Evolutionary conservation across 2,329 filamentous ascomycete genomes (phyloP).

Genomic region (Verticillium zaregamsianum): DNA sequence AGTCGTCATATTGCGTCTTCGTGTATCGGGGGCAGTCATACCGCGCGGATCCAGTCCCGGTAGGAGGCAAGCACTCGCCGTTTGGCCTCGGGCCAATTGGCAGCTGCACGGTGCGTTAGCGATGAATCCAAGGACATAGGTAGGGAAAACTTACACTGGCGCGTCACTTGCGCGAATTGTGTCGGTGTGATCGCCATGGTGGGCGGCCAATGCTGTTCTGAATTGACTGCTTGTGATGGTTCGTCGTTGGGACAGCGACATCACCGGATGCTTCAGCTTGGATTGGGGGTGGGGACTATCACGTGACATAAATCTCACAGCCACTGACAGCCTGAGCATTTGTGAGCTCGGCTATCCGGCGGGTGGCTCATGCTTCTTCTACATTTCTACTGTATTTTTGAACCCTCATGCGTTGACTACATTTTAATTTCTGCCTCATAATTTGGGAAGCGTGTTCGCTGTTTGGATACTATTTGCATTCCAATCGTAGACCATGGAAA

Average conservation of each 20-base stretch:
- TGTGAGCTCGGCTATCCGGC: background rate
- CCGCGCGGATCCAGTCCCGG: conserved; percentile 92
- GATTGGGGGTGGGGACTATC: conserved; percentile 11
- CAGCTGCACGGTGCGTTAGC: conserved; percentile 55
- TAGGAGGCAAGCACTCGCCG: conserved; percentile 83
- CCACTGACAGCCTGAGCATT: background rate
- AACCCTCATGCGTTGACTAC: too few relatives aligned
- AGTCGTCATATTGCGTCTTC: background rate
- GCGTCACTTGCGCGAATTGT: conserved; percentile 78
- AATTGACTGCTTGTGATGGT: conserved; percentile 23
- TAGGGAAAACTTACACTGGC: conserved; percentile 59
- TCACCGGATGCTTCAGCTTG: conserved; percentile 8
- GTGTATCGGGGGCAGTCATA: conserved; percentile 49
- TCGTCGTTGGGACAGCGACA: conserved; percentile 22
- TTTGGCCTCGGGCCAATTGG: conserved; percentile 86
- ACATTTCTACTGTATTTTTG: too few relatives aligned
- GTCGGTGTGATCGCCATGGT: conserved; percentile 88
- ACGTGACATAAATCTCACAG: conserved; percentile 19
- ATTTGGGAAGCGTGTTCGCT: too few relatives aligned
- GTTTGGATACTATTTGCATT: too few relatives aligned
- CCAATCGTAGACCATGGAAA: too few relatives aligned
- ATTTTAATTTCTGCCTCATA: too few relatives aligned
- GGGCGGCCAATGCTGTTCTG: conserved; percentile 35
- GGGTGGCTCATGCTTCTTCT: background rate
- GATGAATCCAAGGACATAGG: conserved; percentile 4